phyloP scores from a whole-genome alignment of 768 basidiomycete genomes.

The Suillus clintonianus region DNA sequence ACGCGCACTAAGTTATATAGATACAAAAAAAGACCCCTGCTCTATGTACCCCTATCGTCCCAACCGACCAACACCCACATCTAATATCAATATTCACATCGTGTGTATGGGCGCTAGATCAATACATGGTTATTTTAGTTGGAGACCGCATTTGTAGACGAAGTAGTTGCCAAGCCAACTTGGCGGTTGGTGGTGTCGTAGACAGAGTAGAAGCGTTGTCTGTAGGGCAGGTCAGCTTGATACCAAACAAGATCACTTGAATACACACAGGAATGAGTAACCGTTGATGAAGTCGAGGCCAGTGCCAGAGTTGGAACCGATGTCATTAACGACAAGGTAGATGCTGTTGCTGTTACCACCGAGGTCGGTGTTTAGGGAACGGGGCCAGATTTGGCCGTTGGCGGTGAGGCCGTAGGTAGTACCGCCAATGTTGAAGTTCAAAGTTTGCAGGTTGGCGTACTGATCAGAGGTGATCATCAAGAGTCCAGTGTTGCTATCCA shows the following conservation, averaged over 20 bases:
- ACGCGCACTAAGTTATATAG: not conserved
- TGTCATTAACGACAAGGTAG: conserved; percentile 31
- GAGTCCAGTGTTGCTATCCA: conserved; percentile 32
- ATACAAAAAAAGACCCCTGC: not conserved
- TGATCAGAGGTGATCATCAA: conserved; percentile 27
- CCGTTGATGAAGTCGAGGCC: conserved; percentile 27
- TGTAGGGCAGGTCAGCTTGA: not conserved
- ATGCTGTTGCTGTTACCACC: conserved; percentile 27
- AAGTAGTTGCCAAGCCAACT: conserved; percentile 41
- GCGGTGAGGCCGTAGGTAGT: conserved; percentile 18
- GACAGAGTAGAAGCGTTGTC: conserved; percentile 41
- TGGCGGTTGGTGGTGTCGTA: conserved; percentile 37
- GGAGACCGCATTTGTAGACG: conserved; percentile 25
- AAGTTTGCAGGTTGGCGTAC: conserved; percentile 22
- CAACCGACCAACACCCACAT: not conserved
- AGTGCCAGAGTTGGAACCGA: conserved; percentile 13
- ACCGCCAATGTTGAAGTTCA: conserved; percentile 29
- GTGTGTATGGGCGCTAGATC: not conserved
- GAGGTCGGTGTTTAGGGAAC: conserved; percentile 28
- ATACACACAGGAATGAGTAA: conserved; percentile 20
- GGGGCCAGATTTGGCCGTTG: conserved; percentile 38
- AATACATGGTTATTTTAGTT: not conserved
- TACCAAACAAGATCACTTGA: not conserved
- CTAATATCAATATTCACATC: not conserved
- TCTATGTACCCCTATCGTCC: not conserved